A percentile compares a stretch with the other conserved stretches of the same genome.
These are phyloP conservation scores for Cyclotella sp. DNA, from an alignment of 108 stramenopile genomes.

Conservation along the genomic window DNA sequence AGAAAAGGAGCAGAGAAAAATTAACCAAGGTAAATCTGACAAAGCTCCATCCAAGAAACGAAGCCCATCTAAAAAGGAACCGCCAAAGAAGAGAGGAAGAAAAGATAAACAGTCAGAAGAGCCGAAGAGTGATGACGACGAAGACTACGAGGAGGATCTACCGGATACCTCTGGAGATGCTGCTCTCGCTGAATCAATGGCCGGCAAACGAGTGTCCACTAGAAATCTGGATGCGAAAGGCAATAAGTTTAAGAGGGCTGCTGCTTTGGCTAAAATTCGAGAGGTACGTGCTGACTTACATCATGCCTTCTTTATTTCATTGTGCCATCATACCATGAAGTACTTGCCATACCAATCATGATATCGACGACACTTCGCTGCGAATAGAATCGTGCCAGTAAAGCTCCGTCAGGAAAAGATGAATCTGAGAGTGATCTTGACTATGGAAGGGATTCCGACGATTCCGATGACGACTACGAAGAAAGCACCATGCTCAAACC, in stretches of 20 bases:
- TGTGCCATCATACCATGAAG: neutral
- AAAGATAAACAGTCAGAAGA: conserved; percentile 36
- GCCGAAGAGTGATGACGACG: conserved; percentile 59
- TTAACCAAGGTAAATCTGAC: conserved; percentile 52
- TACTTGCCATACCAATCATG: too few relatives aligned
- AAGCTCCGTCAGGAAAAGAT: conserved; percentile 47
- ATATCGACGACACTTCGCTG: neutral
- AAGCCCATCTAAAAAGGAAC: conserved; percentile 33
- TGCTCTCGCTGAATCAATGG: conserved; percentile 63
- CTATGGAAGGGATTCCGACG: conserved; percentile 81
- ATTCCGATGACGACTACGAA: conserved; percentile 83
- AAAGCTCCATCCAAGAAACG: conserved; percentile 44
- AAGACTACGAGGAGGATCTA: conserved; percentile 52
- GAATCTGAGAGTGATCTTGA: conserved; percentile 76
- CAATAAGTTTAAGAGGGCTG: conserved; percentile 75
- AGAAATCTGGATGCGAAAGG: conserved; percentile 78
- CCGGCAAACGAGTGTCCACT: conserved; percentile 67
- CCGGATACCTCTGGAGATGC: conserved; percentile 67
- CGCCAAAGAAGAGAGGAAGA: conserved; percentile 63
- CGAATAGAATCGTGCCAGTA: conserved; percentile 57
- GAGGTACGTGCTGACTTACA: conserved; percentile 50
- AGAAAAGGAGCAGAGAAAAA: conserved; percentile 49
- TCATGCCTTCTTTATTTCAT: neutral
- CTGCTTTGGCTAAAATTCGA: conserved; percentile 77
- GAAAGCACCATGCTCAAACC: conserved; percentile 56